Evolutionary conservation across 257 asterid species (phyloP).

Genomic region (Cynanchum wilfordii): DNA sequence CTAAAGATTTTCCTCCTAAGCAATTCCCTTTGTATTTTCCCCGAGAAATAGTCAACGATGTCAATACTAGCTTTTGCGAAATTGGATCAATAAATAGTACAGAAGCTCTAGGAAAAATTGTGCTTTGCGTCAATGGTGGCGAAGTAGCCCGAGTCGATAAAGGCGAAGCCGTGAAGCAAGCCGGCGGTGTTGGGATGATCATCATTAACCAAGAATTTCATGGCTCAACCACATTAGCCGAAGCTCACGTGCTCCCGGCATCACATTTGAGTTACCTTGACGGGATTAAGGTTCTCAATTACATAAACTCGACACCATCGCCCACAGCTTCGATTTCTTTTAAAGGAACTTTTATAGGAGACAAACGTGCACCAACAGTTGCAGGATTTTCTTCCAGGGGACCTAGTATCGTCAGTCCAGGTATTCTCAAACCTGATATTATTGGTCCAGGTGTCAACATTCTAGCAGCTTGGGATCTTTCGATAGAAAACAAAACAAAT

Average conservation of each 20-base stretch:
- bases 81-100: neutral
- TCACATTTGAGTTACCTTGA: neutral
- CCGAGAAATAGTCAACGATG: neutral
- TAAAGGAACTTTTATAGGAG: constrained; percentile 4
- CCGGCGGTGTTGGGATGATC: constrained; percentile 9
- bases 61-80: neutral
- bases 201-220: neutral
- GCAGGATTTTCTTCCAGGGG: constrained; percentile 14
- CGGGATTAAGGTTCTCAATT: neutral
- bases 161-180: neutral
- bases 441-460: constrained; percentile 41
- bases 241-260: constrained; percentile 6
- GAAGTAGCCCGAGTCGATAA: neutral
- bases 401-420: constrained; percentile 49
- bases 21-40: constrained; percentile 2
- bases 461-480: constrained; percentile 16
- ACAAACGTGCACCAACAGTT: neutral
- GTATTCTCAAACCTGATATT: constrained; percentile 22
- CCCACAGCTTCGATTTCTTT: neutral
- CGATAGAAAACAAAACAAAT: constrained; percentile 14
- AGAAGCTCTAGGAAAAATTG: neutral
- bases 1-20: neutral
- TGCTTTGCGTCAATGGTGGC: neutral
- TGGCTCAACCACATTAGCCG: neutral
- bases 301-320: neutral